phyloP scores from a whole-genome alignment of 2,329 filamentous ascomycete species.

The Orbilia oligospora region DNA sequence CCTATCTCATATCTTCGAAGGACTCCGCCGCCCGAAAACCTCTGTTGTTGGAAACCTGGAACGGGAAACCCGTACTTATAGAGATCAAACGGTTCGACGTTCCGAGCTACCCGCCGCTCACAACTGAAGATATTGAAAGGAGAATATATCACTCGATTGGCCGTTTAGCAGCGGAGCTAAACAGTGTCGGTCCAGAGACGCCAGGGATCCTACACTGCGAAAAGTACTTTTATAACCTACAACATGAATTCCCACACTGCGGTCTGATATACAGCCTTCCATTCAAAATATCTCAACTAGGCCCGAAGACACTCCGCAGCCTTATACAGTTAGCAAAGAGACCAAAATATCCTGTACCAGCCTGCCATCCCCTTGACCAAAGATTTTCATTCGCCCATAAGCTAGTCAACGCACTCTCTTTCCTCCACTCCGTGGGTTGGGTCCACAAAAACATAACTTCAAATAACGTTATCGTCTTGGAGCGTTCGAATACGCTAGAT shows the following conservation, averaged over 20 bases:
- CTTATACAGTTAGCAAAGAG: conserved; percentile 14
- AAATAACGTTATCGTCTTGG: conserved; percentile 6
- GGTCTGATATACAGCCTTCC: conserved; percentile 21
- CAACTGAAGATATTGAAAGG: not conserved
- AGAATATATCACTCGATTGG: conserved; percentile 5
- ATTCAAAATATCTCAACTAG: conserved; percentile 1
- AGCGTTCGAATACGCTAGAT: not conserved
- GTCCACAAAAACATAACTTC: conserved; percentile 19
- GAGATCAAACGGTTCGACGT: conserved; percentile 12
- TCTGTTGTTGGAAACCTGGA: conserved; percentile 13
- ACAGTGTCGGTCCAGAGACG: conserved; percentile 1
- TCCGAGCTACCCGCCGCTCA: conserved; percentile 10
- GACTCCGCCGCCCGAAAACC: conserved; percentile 10
- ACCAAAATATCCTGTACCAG: not conserved
- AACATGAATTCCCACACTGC: conserved; percentile 7
- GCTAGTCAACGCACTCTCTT: conserved; percentile 7
- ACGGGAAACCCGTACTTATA: conserved; percentile 12
- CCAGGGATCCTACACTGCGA: conserved; percentile 12
- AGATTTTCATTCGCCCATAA: conserved; percentile 5
- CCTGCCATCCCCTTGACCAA: not conserved
- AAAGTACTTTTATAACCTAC: conserved; percentile 16
- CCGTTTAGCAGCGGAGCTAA: conserved; percentile 14
- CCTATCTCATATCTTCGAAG: not conserved
- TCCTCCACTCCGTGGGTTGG: conserved; percentile 18
- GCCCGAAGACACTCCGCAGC: conserved; percentile 3